Conservation (phyloP, 352 stramenopile genomes). For the Phytophthora pinifolia region DNA sequence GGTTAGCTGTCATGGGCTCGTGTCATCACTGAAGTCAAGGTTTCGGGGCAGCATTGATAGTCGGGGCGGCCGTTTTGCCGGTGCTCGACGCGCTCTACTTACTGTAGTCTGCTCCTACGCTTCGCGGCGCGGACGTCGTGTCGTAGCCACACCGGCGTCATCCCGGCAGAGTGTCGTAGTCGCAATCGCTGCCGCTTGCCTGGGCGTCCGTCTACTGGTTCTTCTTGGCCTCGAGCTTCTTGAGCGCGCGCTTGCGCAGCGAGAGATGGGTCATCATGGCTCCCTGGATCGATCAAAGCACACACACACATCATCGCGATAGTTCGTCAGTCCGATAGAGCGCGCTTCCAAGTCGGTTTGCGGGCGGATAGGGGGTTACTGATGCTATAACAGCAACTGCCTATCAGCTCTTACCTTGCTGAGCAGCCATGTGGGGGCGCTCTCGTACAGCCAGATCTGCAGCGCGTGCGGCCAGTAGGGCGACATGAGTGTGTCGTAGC, state of each 20-base stretch:
- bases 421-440: slow-evolving; percentile 83
- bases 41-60: slow-evolving; percentile 14
- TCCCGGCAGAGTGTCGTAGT: background rate
- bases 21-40: background rate
- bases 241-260: slow-evolving; percentile 83
- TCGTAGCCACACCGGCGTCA: background rate
- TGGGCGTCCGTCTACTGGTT: slow-evolving; percentile 46
- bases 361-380: background rate
- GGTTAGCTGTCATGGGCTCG: background rate
- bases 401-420: slow-evolving; percentile 48
- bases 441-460: slow-evolving; percentile 94
- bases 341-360: background rate
- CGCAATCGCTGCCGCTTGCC: background rate
- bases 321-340: slow-evolving; percentile 16
- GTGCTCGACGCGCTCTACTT: no score
- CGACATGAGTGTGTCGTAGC: slow-evolving; percentile 91
- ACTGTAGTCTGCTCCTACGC: background rate
- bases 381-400: background rate
- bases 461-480: slow-evolving; percentile 97
- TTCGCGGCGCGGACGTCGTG: background rate
- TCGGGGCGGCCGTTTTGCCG: background rate
- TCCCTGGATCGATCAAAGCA: slow-evolving; percentile 35
- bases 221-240: slow-evolving; percentile 89
- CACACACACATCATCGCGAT: slow-evolving; percentile 3
- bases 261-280: slow-evolving; percentile 78